Conservation (phyloP, 495 filamentous ascomycete species). For the Xylaria grammica region DNA sequence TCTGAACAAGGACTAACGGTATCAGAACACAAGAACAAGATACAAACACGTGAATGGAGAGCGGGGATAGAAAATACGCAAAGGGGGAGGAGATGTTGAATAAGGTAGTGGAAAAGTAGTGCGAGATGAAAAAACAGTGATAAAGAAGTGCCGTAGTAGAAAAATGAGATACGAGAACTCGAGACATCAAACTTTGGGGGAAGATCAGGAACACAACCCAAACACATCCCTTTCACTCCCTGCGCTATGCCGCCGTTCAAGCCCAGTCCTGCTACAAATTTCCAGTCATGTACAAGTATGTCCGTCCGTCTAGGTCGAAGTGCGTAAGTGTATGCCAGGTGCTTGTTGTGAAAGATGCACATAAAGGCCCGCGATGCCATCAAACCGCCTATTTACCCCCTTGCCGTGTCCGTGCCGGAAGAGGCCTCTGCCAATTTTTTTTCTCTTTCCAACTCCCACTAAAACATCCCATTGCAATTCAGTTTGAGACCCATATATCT, state of each 20-base stretch:
- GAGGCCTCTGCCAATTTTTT: slow-evolving; percentile 44
- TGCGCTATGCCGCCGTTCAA: slow-evolving; percentile 61
- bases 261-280: slow-evolving; percentile 40
- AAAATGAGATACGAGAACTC: slow-evolving; percentile 20
- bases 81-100: neutral
- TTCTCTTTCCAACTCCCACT: slow-evolving; percentile 53
- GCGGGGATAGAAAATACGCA: neutral
- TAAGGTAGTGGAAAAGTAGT: neutral
- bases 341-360: slow-evolving; percentile 35
- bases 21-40: slow-evolving; percentile 9
- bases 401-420: slow-evolving; percentile 45
- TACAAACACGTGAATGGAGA: slow-evolving; percentile 22
- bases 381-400: slow-evolving; percentile 41
- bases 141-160: slow-evolving; percentile 16
- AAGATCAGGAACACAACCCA: slow-evolving; percentile 54
- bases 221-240: slow-evolving; percentile 66
- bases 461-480: slow-evolving; percentile 36
- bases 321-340: slow-evolving; percentile 41
- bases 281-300: slow-evolving; percentile 43
- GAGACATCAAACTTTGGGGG: slow-evolving; percentile 23
- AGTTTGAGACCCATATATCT: slow-evolving; percentile 17
- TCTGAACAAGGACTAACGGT: slow-evolving; percentile 14
- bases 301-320: slow-evolving; percentile 39
- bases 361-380: slow-evolving; percentile 34
- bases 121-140: slow-evolving; percentile 6